Evolutionary conservation across 2,329 filamentous ascomycete genomes (phyloP).

Genomic region (Ambrosiella cleistominuta): DNA sequence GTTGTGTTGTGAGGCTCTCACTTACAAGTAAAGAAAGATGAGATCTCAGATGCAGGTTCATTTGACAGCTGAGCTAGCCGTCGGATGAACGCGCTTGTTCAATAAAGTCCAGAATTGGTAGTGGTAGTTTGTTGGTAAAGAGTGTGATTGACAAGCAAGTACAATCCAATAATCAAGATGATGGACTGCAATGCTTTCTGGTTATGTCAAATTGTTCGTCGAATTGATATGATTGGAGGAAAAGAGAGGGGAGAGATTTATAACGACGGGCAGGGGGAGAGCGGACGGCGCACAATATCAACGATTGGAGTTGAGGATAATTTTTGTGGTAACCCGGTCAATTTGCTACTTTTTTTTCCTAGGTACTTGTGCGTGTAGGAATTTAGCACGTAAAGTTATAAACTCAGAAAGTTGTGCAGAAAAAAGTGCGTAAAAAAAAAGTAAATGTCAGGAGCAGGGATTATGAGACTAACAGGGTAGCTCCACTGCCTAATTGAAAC

Average conservation of each 20-base stretch:
- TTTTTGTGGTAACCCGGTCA: not conserved
- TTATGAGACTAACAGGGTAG: not conserved
- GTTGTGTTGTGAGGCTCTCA: constrained; percentile 17
- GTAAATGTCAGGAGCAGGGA: not conserved
- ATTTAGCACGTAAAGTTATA: not conserved
- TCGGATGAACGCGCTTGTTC: constrained; percentile 73
- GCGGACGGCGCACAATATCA: constrained; percentile 3
- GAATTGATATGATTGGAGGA: constrained; percentile 4
- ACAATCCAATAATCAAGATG: constrained; percentile 2
- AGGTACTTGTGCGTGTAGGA: not conserved
- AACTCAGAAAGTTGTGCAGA: not conserved
- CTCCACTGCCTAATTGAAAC: constrained; percentile 4
- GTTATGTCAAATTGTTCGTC: not conserved
- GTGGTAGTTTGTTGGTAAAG: constrained; percentile 1
- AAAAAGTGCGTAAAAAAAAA: not conserved
- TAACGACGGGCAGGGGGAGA: not conserved
- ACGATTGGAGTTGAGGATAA: not conserved
- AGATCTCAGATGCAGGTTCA: constrained; percentile 78
- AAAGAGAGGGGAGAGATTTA: constrained; percentile 15
- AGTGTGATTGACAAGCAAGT: constrained; percentile 12
- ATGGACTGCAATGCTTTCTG: not conserved
- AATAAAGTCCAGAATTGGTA: constrained; percentile 3
- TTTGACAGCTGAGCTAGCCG: constrained; percentile 73
- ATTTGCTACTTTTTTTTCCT: not conserved
- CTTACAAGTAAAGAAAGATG: constrained; percentile 32